Evolutionary conservation across 495 filamentous ascomycete species (phyloP), one percentile per base, ranked within the genome.

Genomic region (Cercophora samala): DNA sequence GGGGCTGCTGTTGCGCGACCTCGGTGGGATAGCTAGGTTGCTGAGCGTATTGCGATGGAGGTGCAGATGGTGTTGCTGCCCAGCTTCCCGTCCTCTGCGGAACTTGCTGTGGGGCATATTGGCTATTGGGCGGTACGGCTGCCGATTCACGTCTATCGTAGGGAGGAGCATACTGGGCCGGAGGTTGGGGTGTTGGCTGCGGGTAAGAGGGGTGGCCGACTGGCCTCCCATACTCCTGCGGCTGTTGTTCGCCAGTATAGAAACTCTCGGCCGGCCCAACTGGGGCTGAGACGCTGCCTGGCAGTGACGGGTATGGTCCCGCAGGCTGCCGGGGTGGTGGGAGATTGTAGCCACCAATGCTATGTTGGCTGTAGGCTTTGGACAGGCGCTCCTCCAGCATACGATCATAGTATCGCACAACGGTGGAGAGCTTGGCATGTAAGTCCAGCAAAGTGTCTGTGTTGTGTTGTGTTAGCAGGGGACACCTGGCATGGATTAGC

Each of bases 371-470:
- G 76, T 98, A 98, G 2, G 95, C 93, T 73, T 89, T 95, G 2
- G 93, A 95, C 9, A 99, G 82, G 17, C 95, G 89, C 63, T 98
- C 96, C 76, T 99, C 95, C 2, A 99, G 81, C 96, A 99, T 98
- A 21, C 92, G 88, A 75, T 99, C 96, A 73, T 99, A 99, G 72
- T 98, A 99, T n/a, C 95, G 88, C 22, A 99, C 96, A 58, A 98
- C 96, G 1, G 95, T 97, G 2, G 93, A 93, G 9, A 99, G 82
- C 78, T 99, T 99, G 37, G 92, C 88, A 77, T 99, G 96, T 4
- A 99, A 80, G 72, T 99, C 95, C 55, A 97, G 87, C 11, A 99
- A 84, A 1, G 95, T 93, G 74, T 99, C 82, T 84, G 60, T 21
- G 2, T 1, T 84, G 60, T 21, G 2, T 1, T 11, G 23, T 3